Evolutionary conservation across 139 green algal genomes (phyloP), one percentile per base, ranked within the genome.

Genomic region (Tetradesmus lagerheimii): DNA sequence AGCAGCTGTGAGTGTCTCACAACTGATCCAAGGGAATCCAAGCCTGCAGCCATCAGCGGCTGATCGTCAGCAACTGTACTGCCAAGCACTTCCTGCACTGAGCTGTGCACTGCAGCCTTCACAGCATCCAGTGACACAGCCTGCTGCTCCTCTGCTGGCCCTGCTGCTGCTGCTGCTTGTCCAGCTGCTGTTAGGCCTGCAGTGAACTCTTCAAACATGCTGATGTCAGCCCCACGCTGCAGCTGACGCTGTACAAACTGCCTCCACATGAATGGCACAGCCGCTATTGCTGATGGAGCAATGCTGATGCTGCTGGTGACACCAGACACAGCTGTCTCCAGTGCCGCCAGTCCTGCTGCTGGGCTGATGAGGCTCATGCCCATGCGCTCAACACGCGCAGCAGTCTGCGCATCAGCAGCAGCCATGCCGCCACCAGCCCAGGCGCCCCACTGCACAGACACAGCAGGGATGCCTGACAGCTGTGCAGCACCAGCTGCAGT

Each of bases 381-480:
- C 88, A 95, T 91, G 50, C 86, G 90, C 79, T 93, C 89, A 79
- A 96, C 87, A 37, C 94, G 92, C n/a, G 78, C 89, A 37, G 90
- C 83, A 25, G 92, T 94, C 62, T 79, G 50, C 4, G 93, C 75
- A 89, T 94, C 83, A 38, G 57, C 35, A 5, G 92, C 91, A 27
- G 92, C 94, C 94, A 96, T 96, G 80, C 94, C 94, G 43, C 64
- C 92, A 31, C 90, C 93, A 23, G 94, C 92, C 96, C 96, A 98
- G 9, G 96, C 96, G 41, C 96, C 96, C 96, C 96, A 98, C 92
- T 98, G 96, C 47, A 98, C 89, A 38, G 88, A 92, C 57, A 93
- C 92, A 16, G 90, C 93, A 43, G 87, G 83, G 2, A 93, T 62
- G 38, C 96, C 96, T 5, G 27, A 41, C 9, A 57, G 87, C 23